phyloP scores from a whole-genome alignment of 2,329 filamentous ascomycete species.

The Orbilia javanica region DNA sequence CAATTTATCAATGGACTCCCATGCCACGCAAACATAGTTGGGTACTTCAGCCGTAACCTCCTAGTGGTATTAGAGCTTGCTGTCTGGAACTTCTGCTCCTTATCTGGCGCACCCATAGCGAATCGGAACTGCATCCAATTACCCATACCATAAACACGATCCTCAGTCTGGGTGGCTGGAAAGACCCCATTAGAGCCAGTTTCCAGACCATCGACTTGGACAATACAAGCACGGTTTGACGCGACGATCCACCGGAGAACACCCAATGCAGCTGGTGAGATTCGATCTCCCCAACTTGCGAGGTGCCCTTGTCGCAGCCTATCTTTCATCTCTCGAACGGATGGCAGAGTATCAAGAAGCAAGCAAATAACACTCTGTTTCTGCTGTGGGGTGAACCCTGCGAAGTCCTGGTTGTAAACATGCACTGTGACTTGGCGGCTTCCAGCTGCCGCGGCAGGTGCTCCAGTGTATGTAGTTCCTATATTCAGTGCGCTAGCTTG shows the following conservation, averaged over 20 bases:
- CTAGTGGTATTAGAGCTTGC: slow-evolving; percentile 68
- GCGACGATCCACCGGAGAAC: slow-evolving; percentile 89
- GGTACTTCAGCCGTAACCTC: slow-evolving; percentile 68
- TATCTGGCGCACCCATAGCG: slow-evolving; percentile 87
- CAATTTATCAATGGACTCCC: slow-evolving; percentile 82
- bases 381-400: slow-evolving; percentile 65
- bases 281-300: slow-evolving; percentile 70
- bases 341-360: slow-evolving; percentile 73
- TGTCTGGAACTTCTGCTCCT: slow-evolving; percentile 79
- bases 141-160: slow-evolving; percentile 74
- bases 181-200: slow-evolving; percentile 57
- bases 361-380: slow-evolving; percentile 70
- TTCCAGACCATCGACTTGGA: slow-evolving; percentile 74
- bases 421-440: slow-evolving; percentile 58
- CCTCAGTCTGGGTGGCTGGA: slow-evolving; percentile 62
- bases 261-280: slow-evolving; percentile 76
- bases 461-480: slow-evolving; percentile 36
- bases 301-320: slow-evolving; percentile 66
- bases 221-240: slow-evolving; percentile 87
- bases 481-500: slow-evolving; percentile 48
- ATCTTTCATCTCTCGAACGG: slow-evolving; percentile 72
- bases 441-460: slow-evolving; percentile 15
- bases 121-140: slow-evolving; percentile 86
- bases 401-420: slow-evolving; percentile 66
- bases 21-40: slow-evolving; percentile 88